phyloP scores from a whole-genome alignment of 805 yeast genomes.

The Ogataea wickerhamii region DNA sequence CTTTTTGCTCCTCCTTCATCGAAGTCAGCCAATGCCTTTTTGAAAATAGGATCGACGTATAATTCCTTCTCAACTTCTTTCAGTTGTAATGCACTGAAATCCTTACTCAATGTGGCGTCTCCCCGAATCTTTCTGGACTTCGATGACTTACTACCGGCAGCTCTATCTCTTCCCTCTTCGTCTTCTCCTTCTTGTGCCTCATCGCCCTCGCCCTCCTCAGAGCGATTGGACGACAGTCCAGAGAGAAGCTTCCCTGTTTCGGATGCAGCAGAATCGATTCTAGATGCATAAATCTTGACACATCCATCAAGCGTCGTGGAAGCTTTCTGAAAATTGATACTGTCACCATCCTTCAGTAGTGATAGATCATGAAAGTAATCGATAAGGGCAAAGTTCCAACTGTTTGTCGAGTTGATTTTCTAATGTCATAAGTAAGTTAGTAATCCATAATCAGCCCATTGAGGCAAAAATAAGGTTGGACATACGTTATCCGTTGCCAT shows the following conservation, averaged over 20 bases:
- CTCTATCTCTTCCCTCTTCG: slow-evolving; percentile 16
- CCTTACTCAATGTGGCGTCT: slow-evolving; percentile 34
- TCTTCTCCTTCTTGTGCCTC: slow-evolving; percentile 25
- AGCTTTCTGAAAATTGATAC: slow-evolving; percentile 86
- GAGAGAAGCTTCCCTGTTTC: slow-evolving; percentile 78
- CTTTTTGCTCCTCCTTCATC: slow-evolving; percentile 64
- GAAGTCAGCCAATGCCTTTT: slow-evolving; percentile 51
- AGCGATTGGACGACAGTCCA: slow-evolving; percentile 38
- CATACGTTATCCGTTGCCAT: slow-evolving; percentile 67
- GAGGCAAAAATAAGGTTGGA: not conserved
- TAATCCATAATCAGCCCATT: not conserved
- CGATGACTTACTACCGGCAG: slow-evolving; percentile 12
- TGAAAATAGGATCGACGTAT: slow-evolving; percentile 54
- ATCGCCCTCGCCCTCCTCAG: slow-evolving; percentile 19
- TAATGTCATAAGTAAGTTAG: slow-evolving; percentile 2
- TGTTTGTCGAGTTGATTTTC: slow-evolving; percentile 77
- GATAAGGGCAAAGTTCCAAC: slow-evolving; percentile 88
- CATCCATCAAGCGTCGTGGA: slow-evolving; percentile 92
- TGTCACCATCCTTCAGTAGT: slow-evolving; percentile 68
- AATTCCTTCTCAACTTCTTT: slow-evolving; percentile 49
- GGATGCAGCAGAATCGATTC: slow-evolving; percentile 88
- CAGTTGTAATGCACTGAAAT: slow-evolving; percentile 38
- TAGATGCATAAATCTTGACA: slow-evolving; percentile 84
- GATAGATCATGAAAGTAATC: slow-evolving; percentile 87
- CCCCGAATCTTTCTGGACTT: slow-evolving; percentile 17